Conservation (phyloP, 345 rosid species). For the Aurinia saxatilis region DNA sequence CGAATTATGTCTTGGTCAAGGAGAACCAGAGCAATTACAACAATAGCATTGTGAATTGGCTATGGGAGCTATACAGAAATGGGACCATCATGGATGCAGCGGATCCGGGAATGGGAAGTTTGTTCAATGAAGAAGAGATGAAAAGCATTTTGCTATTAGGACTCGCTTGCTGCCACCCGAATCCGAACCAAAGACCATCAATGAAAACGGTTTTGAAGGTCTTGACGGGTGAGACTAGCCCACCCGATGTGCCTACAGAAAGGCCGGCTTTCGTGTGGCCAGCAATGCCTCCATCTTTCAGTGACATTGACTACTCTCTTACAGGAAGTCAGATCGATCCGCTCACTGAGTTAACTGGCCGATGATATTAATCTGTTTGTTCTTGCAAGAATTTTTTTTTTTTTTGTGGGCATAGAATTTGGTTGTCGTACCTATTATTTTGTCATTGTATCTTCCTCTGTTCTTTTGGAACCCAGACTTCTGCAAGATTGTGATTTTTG, state of each 20-base stretch:
- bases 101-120: conserved; percentile 39
- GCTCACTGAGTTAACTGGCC: conserved; percentile 36
- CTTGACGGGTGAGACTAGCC: conserved; percentile 45
- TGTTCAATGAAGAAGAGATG: conserved; percentile 33
- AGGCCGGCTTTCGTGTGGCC: conserved; percentile 78
- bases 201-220: conserved; percentile 62
- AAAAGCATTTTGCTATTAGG: conserved; percentile 48
- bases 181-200: conserved; percentile 60
- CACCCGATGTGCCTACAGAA: conserved; percentile 46
- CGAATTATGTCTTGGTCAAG: conserved; percentile 26
- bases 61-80: conserved; percentile 57
- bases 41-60: conserved; percentile 52
- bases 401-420: background rate
- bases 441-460: background rate
- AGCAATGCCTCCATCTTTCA: conserved; percentile 51
- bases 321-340: conserved; percentile 26
- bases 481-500: background rate
- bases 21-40: conserved; percentile 30
- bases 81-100: conserved; percentile 44
- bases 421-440: too few relatives aligned
- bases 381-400: background rate
- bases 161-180: conserved; percentile 77
- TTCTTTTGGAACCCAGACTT: background rate
- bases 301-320: conserved; percentile 32
- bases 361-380: conserved; percentile 24